Evolutionary conservation across 805 yeast species (phyloP).

Genomic region (Pichia cabralensis): DNA sequence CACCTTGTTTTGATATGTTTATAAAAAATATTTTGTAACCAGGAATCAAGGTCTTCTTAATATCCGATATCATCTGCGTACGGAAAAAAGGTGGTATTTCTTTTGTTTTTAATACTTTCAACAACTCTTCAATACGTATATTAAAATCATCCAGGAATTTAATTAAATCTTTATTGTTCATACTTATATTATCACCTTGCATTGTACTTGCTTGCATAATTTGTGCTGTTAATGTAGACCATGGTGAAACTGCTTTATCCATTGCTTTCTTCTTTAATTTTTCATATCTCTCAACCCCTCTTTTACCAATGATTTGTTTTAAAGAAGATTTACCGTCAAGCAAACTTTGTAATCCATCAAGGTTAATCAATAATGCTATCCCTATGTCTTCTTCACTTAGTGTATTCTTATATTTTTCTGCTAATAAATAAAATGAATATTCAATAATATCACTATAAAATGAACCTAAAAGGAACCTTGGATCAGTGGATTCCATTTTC

Average conservation of each 20-base stretch:
- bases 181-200: slow-evolving; percentile 24
- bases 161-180: slow-evolving; percentile 33
- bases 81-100: slow-evolving; percentile 33
- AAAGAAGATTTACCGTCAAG: slow-evolving; percentile 41
- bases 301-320: slow-evolving; percentile 41
- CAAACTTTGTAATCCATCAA: slow-evolving; percentile 66
- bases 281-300: slow-evolving; percentile 55
- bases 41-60: slow-evolving; percentile 62
- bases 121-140: slow-evolving; percentile 69
- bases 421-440: slow-evolving; percentile 55
- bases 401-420: slow-evolving; percentile 40
- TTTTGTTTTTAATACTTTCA: slow-evolving; percentile 25
- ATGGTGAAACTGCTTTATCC: slow-evolving; percentile 60
- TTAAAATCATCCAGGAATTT: slow-evolving; percentile 53
- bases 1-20: not conserved
- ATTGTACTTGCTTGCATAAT: slow-evolving; percentile 75
- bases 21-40: slow-evolving; percentile 55
- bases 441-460: slow-evolving; percentile 75
- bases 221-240: slow-evolving; percentile 72
- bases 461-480: slow-evolving; percentile 47
- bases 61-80: slow-evolving; percentile 57
- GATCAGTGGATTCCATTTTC: slow-evolving; percentile 34
- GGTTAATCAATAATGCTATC: slow-evolving; percentile 57
- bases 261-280: slow-evolving; percentile 64
- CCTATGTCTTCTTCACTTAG: slow-evolving; percentile 49